Base-by-base conservation (phyloP, 2,329 filamentous ascomycete species). In the Cercospora zeae-maydis region DNA sequence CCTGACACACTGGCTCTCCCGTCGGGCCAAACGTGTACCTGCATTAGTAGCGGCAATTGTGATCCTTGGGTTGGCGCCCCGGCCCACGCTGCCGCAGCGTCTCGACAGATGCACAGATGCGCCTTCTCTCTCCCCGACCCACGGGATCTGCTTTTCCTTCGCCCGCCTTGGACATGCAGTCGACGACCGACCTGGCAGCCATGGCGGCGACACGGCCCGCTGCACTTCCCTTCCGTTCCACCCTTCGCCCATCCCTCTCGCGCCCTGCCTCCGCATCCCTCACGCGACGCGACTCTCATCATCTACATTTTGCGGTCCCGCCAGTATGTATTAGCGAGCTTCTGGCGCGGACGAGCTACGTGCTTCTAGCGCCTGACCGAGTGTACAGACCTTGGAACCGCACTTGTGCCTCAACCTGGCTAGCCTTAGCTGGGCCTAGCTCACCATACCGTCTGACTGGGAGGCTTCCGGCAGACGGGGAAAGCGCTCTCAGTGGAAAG, bases 301-400 rank as follows among this genome's bases (percentile, higher is more conserved):
- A 36, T 14, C 34, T n/a, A n/a, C n/a, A n/a, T n/a, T n/a, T n/a
- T n/a, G n/a, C n/a, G n/a, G n/a, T n/a, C n/a, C n/a, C n/a, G n/a
- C n/a, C n/a, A n/a, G n/a, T n/a, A n/a, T n/a, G n/a, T 27, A 45
- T 45, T 45, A 27, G 31, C 45, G 45, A 30, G 31, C 57, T 59
- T 59, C 42, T 59, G 45, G 57, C 57, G 57, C 45, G 45, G 45
- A 37, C 42, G 45, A 24, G 42, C 57, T 36, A 52, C 42, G 45
- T 58, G 30, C 57, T 59, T 59, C 57, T 59, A 59, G 57, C 57
- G 57, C 42, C 57, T 33, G 19, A 30, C 57, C 30, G 56, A 59
- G 56, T 34, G 31, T n/a, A 59, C 31, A 51, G 45, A 13, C 56
- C 56, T n/a, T n/a, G n/a, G n/a, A n/a, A n/a, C 24, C 24, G 57